Conservation (phyloP, 2,329 filamentous ascomycete genomes). For the Cercospora zeina region DNA sequence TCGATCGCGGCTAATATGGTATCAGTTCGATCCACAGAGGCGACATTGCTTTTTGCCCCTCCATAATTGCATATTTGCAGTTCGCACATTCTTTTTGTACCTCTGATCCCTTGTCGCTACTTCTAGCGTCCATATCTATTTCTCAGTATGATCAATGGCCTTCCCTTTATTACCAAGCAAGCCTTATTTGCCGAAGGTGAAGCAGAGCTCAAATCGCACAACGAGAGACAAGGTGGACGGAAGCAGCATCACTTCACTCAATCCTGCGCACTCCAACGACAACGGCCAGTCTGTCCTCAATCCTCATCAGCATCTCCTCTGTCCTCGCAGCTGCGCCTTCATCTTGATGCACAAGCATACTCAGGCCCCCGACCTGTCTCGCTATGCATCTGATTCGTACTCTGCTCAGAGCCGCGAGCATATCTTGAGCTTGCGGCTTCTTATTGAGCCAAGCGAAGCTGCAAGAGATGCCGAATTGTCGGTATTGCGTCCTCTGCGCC, state of each 20-base stretch:
- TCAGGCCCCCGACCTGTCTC: conserved; percentile 40
- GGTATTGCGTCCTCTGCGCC: conserved; percentile 40
- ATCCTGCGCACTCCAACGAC: conserved; percentile 40
- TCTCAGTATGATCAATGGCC: too few relatives aligned
- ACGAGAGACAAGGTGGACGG: too few relatives aligned
- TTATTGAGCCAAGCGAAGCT: conserved; percentile 43
- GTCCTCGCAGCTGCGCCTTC: conserved; percentile 29
- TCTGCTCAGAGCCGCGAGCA: conserved; percentile 42
- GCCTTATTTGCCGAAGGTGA: too few relatives aligned
- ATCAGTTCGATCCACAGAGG: not conserved
- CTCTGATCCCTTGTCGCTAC: too few relatives aligned
- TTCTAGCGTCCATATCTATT: too few relatives aligned
- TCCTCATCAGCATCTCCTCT: conserved; percentile 33
- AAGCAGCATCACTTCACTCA: conserved; percentile 26
- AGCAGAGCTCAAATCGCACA: too few relatives aligned
- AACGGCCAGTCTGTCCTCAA: conserved; percentile 37
- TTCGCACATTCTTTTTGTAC: not conserved
- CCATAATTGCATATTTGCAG: not conserved
- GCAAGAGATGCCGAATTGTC: conserved; percentile 39
- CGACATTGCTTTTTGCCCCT: not conserved
- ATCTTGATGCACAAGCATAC: conserved; percentile 38
- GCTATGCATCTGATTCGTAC: conserved; percentile 45
- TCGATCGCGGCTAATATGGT: not conserved
- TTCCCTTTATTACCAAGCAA: too few relatives aligned
- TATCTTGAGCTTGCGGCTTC: conserved; percentile 41